Evolutionary conservation across 2,329 filamentous ascomycete species (phyloP), one percentile per base, ranked within the genome.

Genomic region (Dactylonectria macrodidyma): DNA sequence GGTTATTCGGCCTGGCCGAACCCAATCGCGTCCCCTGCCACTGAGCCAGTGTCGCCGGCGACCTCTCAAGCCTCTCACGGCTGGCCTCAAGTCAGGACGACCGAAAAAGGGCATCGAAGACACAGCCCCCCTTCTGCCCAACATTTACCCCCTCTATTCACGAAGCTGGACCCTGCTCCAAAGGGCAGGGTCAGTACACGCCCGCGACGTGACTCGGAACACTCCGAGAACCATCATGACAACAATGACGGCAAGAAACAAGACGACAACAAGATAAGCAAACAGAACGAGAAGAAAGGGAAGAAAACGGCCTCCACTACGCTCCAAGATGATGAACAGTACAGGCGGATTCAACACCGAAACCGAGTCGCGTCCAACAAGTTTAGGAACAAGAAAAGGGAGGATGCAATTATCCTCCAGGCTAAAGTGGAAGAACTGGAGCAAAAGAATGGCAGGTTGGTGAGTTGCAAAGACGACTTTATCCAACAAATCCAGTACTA

Each of bases 321-420:
- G 36, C 36, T 41, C 36, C 12, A 41, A 41, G 24, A 11, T 1
- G 44, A 62, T 1, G 16, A 50, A 1, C 16, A 46, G 7, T 57
- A 4, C 10, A 65, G 22, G 22, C 58, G 36, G 1, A 4, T 69
- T 0, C 73, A 74, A 3, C 69, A 68, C 34, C 62, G 73, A n/a
- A 77, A 73, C 14, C 73, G 75, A 11, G 16, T 73, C 4, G 74
- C 75, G 3, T 75, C 76, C 47, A 76, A 72, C 61, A 75, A 70
- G 26, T 76, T 76, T 22, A 70, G 75, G 2, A 16, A 66, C 33
- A 74, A 69, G 59, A 77, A 75, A 41, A 65, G 68, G 1, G 68
- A 71, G 8, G 66, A 71, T 9, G 66, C 67, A 3, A 65, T 41
- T 3, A 68, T 41, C 10, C 71, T 77, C 9, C 63, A 69, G 24